Evolutionary conservation across 805 yeast species (phyloP).

Genomic region (Barnettozyma populi): DNA sequence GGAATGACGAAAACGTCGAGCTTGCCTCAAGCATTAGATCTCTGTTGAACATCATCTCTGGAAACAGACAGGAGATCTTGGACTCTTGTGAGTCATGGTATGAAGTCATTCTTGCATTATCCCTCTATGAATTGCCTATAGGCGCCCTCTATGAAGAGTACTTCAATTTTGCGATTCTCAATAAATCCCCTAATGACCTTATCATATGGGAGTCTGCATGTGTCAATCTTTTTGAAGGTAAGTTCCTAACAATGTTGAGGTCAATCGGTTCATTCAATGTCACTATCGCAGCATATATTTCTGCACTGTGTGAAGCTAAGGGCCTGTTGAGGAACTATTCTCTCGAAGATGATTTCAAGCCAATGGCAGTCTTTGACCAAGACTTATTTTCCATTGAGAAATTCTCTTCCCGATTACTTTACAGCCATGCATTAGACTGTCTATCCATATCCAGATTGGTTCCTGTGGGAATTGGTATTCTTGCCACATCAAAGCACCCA

Average conservation of each 20-base stretch:
- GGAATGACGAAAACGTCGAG: slow-evolving; percentile 15
- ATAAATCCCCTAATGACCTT: slow-evolving; percentile 32
- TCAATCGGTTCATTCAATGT: slow-evolving; percentile 55
- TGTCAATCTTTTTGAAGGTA: slow-evolving; percentile 48
- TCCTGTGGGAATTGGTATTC: slow-evolving; percentile 65
- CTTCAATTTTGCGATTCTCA: slow-evolving; percentile 29
- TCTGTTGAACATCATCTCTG: slow-evolving; percentile 31
- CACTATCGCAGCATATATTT: slow-evolving; percentile 57
- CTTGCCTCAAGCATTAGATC: slow-evolving; percentile 26
- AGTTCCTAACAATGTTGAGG: slow-evolving; percentile 51
- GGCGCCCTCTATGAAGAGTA: slow-evolving; percentile 37
- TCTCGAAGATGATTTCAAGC: slow-evolving; percentile 19
- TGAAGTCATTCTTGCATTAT: slow-evolving; percentile 53
- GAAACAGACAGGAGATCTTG: slow-evolving; percentile 40
- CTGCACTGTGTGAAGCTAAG: slow-evolving; percentile 58
- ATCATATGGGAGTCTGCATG: slow-evolving; percentile 53
- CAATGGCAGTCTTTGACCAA: slow-evolving; percentile 14
- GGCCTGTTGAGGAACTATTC: slow-evolving; percentile 45
- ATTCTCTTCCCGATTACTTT: slow-evolving; percentile 52
- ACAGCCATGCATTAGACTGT: slow-evolving; percentile 50
- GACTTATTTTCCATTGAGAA: slow-evolving; percentile 30
- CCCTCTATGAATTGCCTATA: slow-evolving; percentile 57
- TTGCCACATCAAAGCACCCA: slow-evolving; percentile 42
- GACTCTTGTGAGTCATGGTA: slow-evolving; percentile 58
- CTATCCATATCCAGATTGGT: slow-evolving; percentile 47